These are phyloP conservation scores for Platanus orientalis DNA, from an alignment of 164 flowering plant species.

Conservation along the genomic window DNA sequence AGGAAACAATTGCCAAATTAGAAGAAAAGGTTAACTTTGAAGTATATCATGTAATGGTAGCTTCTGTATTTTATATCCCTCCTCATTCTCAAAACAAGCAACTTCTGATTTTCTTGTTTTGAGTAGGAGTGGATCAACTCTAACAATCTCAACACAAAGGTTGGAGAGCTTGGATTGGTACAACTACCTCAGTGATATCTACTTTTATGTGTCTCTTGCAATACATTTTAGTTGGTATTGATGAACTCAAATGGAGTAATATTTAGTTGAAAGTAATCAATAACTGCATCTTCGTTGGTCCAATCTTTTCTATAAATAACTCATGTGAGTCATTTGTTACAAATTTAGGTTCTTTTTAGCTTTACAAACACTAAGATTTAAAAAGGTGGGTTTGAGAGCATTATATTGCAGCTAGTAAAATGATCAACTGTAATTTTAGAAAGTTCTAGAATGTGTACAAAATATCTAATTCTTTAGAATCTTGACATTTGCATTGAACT, in stretches of 20 bases:
- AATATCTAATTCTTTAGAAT: too few relatives aligned
- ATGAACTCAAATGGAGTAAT: not conserved
- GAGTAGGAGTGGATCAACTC: constrained; percentile 43
- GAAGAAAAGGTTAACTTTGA: constrained; percentile 43
- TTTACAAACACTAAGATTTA: not conserved
- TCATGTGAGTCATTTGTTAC: not conserved
- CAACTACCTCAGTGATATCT: not conserved
- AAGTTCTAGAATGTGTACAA: too few relatives aligned
- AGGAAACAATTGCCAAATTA: constrained; percentile 40
- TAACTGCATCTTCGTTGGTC: not conserved
- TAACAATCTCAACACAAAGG: constrained; percentile 18
- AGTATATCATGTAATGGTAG: not conserved
- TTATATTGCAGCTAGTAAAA: too few relatives aligned
- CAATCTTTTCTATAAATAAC: not conserved
- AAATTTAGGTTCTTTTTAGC: not conserved
- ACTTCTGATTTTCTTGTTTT: constrained; percentile 7
- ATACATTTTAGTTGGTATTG: not conserved
- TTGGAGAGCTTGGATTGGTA: constrained; percentile 24
- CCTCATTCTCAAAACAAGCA: not conserved
- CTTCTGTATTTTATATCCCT: not conserved
- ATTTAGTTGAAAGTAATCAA: too few relatives aligned
- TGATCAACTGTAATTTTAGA: too few relatives aligned
- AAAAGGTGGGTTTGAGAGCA: not conserved
- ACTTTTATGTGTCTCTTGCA: not conserved
- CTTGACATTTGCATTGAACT: too few relatives aligned